Base-by-base conservation (phyloP, 2,329 filamentous ascomycete genomes). In the Clonostachys solani region DNA sequence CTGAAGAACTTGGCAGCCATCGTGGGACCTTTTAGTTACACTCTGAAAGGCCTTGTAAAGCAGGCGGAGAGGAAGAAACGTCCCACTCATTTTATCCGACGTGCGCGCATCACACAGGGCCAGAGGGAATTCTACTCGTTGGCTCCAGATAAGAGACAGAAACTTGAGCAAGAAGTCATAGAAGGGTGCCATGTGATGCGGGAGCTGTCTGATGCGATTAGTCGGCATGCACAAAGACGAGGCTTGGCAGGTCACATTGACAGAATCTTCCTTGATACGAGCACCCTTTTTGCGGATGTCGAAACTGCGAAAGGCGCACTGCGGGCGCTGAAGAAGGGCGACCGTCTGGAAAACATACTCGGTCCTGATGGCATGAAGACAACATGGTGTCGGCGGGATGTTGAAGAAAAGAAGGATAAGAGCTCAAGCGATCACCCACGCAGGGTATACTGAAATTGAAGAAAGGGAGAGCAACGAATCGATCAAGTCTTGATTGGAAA, bases 1-100 rank as follows among this genome's bases (percentile, higher is more conserved):
- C 69, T 87, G 29, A 87, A 87, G 60, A 77, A 84, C 44, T 71
- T 86, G 6, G 73, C 82, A 0, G 84, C 83, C 6, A 48, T 85
- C 2, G 59, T 84, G 2, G 81, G 82, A 0, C 81, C 81, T 0
- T 54, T 81, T 4, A 82, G 81, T 0, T 87, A 83, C 54, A 74
- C 79, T 0, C 69, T 85, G 51, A 85, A 87, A 57, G 84, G 84
- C 0, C 59, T 85, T 0, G 73, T 80, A 33, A 84, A 84, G 53
- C 79, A 87, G 57, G 62, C 73, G 2, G 68, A 75, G 50, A 75
- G 81, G 35, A 63, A 69, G 10, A 72, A 72, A 47, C 74, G 77
- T 50, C 80, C 81, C 0, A 69, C 73, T 2, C 68, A 68, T 18
- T 74, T 75, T 47, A 66, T 86, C 13, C 74, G 82, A 1, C 71